Base-by-base conservation (phyloP, 2,329 filamentous ascomycete genomes). In the Ascochyta koolunga region DNA sequence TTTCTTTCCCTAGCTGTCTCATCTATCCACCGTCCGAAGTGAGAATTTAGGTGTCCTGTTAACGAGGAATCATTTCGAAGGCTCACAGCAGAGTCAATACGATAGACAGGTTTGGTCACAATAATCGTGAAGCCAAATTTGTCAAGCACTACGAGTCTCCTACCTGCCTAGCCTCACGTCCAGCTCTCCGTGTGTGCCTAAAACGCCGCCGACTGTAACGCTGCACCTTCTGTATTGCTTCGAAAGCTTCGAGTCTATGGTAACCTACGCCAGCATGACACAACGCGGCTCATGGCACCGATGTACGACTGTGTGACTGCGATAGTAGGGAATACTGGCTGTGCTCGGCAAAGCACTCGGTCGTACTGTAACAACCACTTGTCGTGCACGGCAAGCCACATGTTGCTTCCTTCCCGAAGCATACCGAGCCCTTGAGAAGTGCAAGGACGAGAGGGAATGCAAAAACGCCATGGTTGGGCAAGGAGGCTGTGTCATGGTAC, bases 161-260 rank as follows among this genome's bases (percentile, higher is more conserved):
- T 11, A 29, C 25, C 29, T 45, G 36, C 36, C 11, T 25, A 39
- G 33, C 18, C 29, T 11, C 36, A 16, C 5, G 10, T 25, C 6
- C 32, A 4, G n/a, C 21, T 21, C 31, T 27, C 37, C 19, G 25
- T 27, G 25, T 44, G 18, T 10, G 8, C 19, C 25, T 24, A 5
- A 8, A 8, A 27, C 24, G 27, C n/a, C 24, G 25, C 25, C 39
- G 11, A 43, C 22, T 45, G 40, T 18, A 54, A 54, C 51, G 44
- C 45, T 49, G 45, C 35, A 19, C 29, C 44, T 54, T 54, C 51
- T 54, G 45, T 45, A 45, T 54, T 54, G 51, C 44, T 54, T 54
- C 51, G 39, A 54, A 32, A 41, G 37, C 42, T 41, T 52, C 49
- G 29, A 44, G 36, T 45, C 27, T 13, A 7, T 24, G 36, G 41